These are phyloP conservation scores for Ceraceosorus guamensis DNA, from an alignment of 1,284 basidiomycete genomes.

Conservation along the genomic window DNA sequence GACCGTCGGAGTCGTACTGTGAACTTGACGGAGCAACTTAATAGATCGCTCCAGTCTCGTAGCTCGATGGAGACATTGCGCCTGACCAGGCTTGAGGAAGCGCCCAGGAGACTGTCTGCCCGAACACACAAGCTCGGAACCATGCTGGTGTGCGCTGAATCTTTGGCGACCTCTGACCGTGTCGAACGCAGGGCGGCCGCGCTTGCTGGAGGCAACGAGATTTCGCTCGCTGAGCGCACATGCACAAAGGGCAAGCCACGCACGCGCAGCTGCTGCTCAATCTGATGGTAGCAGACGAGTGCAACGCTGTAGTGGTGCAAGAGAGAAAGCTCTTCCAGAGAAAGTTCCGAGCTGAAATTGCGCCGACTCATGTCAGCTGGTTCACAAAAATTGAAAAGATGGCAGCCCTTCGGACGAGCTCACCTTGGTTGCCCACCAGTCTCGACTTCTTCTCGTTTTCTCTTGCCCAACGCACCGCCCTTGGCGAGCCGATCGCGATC, in stretches of 20 bases:
- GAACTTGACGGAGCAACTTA: constrained; percentile 55
- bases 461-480: constrained; percentile 7
- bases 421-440: constrained; percentile 1
- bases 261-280: constrained; percentile 77
- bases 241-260: constrained; percentile 70
- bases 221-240: constrained; percentile 56
- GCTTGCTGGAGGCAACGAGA: constrained; percentile 14
- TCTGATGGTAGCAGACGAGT: constrained; percentile 76
- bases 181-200: neutral
- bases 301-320: constrained; percentile 57
- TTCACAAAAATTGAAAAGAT: neutral
- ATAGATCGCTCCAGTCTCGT: constrained; percentile 79
- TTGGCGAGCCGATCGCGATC: constrained; percentile 20
- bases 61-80: constrained; percentile 80
- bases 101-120: constrained; percentile 69
- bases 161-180: constrained; percentile 37
- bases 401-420: neutral
- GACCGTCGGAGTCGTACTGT: constrained; percentile 4
- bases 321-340: constrained; percentile 23
- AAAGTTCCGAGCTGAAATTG: constrained; percentile 7
- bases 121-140: constrained; percentile 76
- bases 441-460: neutral
- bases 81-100: constrained; percentile 79
- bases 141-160: constrained; percentile 59
- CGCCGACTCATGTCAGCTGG: neutral